Conservation (phyloP, 2,329 filamentous ascomycete genomes). For the Bipolaris cookei region DNA sequence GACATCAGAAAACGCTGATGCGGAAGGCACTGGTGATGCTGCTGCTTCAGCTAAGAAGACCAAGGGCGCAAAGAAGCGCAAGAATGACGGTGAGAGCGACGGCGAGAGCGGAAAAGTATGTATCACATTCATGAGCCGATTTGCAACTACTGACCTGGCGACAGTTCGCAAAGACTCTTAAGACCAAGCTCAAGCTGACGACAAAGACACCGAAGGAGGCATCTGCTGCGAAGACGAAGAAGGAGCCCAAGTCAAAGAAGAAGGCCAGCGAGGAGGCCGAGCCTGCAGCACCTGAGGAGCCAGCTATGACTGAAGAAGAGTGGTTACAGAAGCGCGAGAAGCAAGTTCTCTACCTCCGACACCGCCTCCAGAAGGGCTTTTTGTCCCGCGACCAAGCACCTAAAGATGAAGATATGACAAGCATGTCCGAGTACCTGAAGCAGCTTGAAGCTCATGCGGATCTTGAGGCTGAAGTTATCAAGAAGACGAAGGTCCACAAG, state of each 20-base stretch:
- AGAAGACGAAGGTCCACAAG: constrained; percentile 96
- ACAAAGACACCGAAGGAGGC: constrained; percentile 50
- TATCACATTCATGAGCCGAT: neutral
- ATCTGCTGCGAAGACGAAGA: constrained; percentile 62
- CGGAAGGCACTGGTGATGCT: constrained; percentile 50
- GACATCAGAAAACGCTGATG: constrained; percentile 47
- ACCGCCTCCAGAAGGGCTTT: constrained; percentile 94
- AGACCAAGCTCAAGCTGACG: constrained; percentile 57
- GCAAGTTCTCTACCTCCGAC: constrained; percentile 86
- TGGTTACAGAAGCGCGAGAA: constrained; percentile 64
- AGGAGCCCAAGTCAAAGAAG: constrained; percentile 64
- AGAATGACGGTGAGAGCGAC: constrained; percentile 69
- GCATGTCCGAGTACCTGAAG: constrained; percentile 76
- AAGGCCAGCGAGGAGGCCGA: constrained; percentile 63
- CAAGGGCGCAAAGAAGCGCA: constrained; percentile 69
- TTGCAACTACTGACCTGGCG: constrained; percentile 31
- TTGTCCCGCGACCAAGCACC: constrained; percentile 82
- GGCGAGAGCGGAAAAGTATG: constrained; percentile 71
- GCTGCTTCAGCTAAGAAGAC: constrained; percentile 45
- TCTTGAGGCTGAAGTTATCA: constrained; percentile 87
- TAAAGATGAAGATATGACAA: constrained; percentile 82
- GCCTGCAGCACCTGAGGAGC: constrained; percentile 57
- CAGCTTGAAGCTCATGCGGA: constrained; percentile 83
- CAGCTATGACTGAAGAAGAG: constrained; percentile 62
- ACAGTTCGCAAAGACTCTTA: constrained; percentile 59